Evolutionary conservation across 495 filamentous ascomycete genomes (phyloP).

Genomic region (Penicillium crystallinum): DNA sequence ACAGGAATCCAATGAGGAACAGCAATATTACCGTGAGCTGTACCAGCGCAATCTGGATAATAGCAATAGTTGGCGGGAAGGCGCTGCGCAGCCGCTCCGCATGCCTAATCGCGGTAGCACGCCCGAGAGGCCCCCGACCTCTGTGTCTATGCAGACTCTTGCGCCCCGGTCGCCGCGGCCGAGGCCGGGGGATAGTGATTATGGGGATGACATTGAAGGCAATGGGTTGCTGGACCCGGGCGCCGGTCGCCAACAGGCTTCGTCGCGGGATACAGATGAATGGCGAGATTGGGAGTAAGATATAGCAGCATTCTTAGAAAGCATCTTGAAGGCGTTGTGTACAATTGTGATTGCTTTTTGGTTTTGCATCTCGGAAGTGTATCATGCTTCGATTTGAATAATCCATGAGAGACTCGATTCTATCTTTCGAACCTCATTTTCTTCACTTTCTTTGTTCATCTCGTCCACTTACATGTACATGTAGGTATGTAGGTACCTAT

Average conservation of each 20-base stretch:
- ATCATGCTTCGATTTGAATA: neutral
- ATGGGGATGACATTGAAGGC: constrained; percentile 34
- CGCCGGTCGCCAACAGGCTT: constrained; percentile 2
- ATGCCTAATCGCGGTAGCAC: constrained; percentile 46
- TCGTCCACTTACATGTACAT: too few relatives aligned
- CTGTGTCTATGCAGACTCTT: constrained; percentile 51
- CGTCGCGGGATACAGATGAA: constrained; percentile 28
- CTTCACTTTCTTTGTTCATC: too few relatives aligned
- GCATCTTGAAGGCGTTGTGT: constrained; percentile 9
- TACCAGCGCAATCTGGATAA: constrained; percentile 39
- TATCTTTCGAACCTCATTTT: too few relatives aligned
- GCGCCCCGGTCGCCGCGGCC: constrained; percentile 40
- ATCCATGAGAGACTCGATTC: neutral
- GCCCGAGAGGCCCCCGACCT: constrained; percentile 44
- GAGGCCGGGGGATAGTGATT: constrained; percentile 40
- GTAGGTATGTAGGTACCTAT: too few relatives aligned
- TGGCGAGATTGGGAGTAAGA: constrained; percentile 44
- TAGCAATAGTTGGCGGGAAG: constrained; percentile 29
- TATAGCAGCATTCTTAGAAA: neutral
- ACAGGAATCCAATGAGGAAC: constrained; percentile 45
- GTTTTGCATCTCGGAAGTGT: neutral
- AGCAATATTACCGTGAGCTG: constrained; percentile 43
- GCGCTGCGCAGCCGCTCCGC: constrained; percentile 18
- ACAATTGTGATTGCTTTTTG: neutral
- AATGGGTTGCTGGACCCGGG: constrained; percentile 18